Conservation (phyloP, 352 stramenopile genomes). For the Vaucheria bursata region DNA sequence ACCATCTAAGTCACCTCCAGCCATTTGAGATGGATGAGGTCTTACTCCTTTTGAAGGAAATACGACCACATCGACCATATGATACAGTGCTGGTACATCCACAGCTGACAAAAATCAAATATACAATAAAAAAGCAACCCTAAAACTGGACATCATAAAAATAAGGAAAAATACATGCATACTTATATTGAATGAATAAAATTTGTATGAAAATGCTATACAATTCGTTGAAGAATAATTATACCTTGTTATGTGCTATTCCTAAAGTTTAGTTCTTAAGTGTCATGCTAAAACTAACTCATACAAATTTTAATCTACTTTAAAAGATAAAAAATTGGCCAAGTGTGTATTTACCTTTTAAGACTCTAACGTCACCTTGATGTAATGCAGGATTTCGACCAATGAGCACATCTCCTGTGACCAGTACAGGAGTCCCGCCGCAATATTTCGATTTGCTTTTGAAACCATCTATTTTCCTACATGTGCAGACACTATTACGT, state of each 20-base stretch:
- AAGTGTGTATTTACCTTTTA: not conserved
- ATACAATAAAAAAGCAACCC: constrained; percentile 4
- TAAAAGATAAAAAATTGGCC: too few relatives aligned
- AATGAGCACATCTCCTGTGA: constrained; percentile 9
- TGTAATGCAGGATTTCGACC: constrained; percentile 28
- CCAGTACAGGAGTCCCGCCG: not conserved
- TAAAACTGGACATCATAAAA: constrained; percentile 19
- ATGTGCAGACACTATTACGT: too few relatives aligned
- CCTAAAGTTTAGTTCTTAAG: too few relatives aligned
- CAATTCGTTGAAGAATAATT: constrained; percentile 4
- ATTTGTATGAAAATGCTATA: not conserved
- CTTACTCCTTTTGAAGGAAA: not conserved
- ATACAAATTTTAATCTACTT: too few relatives aligned
- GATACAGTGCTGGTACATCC: not conserved
- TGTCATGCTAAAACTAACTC: too few relatives aligned
- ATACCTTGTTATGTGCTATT: too few relatives aligned
- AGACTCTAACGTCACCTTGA: constrained; percentile 13
- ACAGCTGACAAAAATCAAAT: not conserved
- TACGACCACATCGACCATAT: not conserved
- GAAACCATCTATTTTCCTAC: too few relatives aligned
- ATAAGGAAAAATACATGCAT: constrained; percentile 22
- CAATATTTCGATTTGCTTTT: not conserved
- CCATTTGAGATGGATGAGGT: constrained; percentile 35
- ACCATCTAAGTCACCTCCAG: constrained; percentile 30
- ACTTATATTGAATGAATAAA: constrained; percentile 2